A percentile compares a stretch with the other conserved stretches of the same genome.
These are phyloP conservation scores for Lentinula lateritia DNA, from an alignment of 768 basidiomycete genomes.

Conservation along the genomic window DNA sequence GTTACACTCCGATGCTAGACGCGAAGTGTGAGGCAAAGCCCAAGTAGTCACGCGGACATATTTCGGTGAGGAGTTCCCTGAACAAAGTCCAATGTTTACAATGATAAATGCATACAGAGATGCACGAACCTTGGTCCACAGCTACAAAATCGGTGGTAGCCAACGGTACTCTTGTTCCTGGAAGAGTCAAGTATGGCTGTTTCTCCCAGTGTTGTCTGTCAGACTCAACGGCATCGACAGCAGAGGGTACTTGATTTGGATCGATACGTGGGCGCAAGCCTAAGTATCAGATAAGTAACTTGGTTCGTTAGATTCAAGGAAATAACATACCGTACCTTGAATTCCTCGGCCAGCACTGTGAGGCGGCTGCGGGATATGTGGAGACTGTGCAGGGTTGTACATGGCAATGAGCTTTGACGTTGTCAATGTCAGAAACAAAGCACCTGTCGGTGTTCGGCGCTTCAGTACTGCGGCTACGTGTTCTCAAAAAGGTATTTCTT, in stretches of 20 bases:
- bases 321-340: constrained; percentile 28
- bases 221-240: constrained; percentile 68
- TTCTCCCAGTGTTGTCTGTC: constrained; percentile 79
- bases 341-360: constrained; percentile 57
- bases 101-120: not conserved
- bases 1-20: constrained; percentile 74
- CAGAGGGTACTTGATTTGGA: constrained; percentile 87
- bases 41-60: constrained; percentile 88
- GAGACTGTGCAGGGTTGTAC: not conserved
- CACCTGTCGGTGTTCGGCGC: not conserved
- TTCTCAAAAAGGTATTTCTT: too few species aligned
- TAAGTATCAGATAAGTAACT: constrained; percentile 18
- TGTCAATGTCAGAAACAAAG: not conserved
- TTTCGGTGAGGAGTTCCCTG: constrained; percentile 87
- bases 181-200: constrained; percentile 55
- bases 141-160: constrained; percentile 84
- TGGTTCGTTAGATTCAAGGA: not conserved
- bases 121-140: constrained; percentile 74
- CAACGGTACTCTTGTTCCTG: constrained; percentile 63
- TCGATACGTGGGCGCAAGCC: constrained; percentile 83
- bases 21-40: constrained; percentile 76
- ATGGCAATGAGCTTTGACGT: not conserved
- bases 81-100: not conserved
- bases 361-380: constrained; percentile 62
- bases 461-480: not conserved